These are phyloP conservation scores for Lithohypha guttulata DNA, from an alignment of 2,329 filamentous ascomycete genomes.

Conservation along the genomic window DNA sequence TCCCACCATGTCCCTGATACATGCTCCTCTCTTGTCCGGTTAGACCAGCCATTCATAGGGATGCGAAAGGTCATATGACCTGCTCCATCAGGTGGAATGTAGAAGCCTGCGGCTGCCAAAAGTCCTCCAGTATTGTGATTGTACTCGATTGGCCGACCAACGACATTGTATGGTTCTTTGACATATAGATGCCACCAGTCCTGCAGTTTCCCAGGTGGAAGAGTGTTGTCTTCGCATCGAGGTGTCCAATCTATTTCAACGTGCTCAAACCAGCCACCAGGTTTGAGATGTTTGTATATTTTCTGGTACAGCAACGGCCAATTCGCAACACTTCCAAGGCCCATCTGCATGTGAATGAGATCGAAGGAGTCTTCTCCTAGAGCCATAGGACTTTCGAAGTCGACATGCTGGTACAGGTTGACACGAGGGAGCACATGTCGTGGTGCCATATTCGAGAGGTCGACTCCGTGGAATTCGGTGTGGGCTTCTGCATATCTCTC, in stretches of 20 bases:
- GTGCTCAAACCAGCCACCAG: conserved; percentile 72
- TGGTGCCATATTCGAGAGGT: conserved; percentile 50
- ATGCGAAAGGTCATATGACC: conserved; percentile 57
- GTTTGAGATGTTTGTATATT: conserved; percentile 62
- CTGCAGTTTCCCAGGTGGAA: conserved; percentile 29
- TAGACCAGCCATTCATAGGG: conserved; percentile 64
- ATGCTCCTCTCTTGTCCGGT: conserved; percentile 51
- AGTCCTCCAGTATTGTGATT: conserved; percentile 47
- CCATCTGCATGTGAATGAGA: conserved; percentile 70
- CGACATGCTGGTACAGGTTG: conserved; percentile 55
- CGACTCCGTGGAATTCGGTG: conserved; percentile 51
- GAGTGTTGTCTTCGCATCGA: conserved; percentile 56
- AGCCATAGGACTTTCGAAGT: conserved; percentile 69
- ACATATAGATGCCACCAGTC: conserved; percentile 58
- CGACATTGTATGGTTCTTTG: conserved; percentile 54
- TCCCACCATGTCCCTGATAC: conserved; percentile 77
- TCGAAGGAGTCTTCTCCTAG: conserved; percentile 62
- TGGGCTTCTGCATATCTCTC: conserved; percentile 53
- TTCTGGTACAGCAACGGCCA: conserved; percentile 68
- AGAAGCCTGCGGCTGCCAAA: conserved; percentile 63
- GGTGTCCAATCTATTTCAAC: conserved; percentile 80
- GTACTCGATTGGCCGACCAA: conserved; percentile 55
- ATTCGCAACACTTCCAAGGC: conserved; percentile 63
- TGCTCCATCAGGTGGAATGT: too few species aligned
- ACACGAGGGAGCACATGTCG: conserved; percentile 60